These are phyloP conservation scores for Capillidium rhysosporum DNA, from an alignment of 371 early-diverging fungal species.

Conservation along the genomic window DNA sequence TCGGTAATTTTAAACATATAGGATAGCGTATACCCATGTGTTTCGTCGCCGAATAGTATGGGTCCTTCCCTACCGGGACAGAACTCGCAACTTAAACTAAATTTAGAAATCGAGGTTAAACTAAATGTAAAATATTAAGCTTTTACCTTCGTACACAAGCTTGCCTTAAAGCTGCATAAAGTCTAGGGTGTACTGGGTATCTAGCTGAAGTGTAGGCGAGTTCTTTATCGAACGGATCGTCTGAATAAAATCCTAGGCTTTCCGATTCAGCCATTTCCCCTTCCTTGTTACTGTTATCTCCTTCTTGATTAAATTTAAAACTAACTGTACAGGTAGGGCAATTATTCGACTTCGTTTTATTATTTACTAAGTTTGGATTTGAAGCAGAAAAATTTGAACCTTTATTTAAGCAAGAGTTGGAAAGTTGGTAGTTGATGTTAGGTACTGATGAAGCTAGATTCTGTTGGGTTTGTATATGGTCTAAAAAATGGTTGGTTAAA, in stretches of 20 bases:
- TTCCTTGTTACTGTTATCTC: constrained; percentile 7
- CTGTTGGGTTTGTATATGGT: neutral
- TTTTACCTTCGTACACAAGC: constrained; percentile 43
- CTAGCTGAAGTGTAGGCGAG: constrained; percentile 24
- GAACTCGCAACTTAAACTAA: constrained; percentile 40
- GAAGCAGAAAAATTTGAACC: neutral
- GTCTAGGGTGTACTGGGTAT: constrained; percentile 22
- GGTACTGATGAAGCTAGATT: no score
- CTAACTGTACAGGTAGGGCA: constrained; percentile 26
- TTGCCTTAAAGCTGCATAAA: constrained; percentile 27
- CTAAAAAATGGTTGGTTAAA: neutral
- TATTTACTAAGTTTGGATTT: neutral
- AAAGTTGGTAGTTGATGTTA: no score
- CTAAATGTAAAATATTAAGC: neutral
- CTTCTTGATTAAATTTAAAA: constrained; percentile 13
- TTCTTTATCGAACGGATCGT: constrained; percentile 21
- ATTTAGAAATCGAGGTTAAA: neutral
- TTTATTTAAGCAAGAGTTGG: neutral
- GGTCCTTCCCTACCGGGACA: constrained; percentile 50
- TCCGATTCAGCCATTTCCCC: constrained; percentile 8
- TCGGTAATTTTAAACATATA: constrained; percentile 52
- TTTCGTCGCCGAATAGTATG: constrained; percentile 49
- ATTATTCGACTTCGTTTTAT: neutral
- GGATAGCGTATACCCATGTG: constrained; percentile 44
- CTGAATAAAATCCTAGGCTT: constrained; percentile 18